Percentiles rank a stretch among this genome's conserved stretches.
Conservation (phyloP, 768 basidiomycete genomes). For the Tulasnella sp. region DNA sequence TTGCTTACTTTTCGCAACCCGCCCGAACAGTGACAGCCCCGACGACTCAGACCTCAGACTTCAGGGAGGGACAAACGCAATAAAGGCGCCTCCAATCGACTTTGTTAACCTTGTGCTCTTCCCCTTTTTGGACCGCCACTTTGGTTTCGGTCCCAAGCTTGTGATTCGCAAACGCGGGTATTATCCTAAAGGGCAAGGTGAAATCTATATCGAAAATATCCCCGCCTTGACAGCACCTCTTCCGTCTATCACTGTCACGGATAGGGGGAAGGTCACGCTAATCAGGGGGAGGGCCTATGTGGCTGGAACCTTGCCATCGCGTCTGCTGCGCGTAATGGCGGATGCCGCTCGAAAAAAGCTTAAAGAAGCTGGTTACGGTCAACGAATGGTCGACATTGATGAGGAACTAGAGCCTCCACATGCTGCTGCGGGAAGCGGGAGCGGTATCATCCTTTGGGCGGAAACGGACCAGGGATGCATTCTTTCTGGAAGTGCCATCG, state of each 20-base stretch:
- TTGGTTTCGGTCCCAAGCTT: conserved; percentile 46
- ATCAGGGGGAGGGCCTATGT: conserved; percentile 62
- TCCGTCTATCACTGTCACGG: conserved; percentile 46
- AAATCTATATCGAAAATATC: conserved; percentile 45
- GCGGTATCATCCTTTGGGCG: conserved; percentile 71
- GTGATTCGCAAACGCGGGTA: conserved; percentile 59
- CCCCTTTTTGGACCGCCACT: conserved; percentile 61
- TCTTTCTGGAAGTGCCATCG: conserved; percentile 65
- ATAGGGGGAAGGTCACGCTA: conserved; percentile 50
- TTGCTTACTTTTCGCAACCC: conserved; percentile 54
- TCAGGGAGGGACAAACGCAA: conserved; percentile 69
- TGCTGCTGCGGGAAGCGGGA: conserved; percentile 50
- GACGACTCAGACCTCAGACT: conserved; percentile 43
- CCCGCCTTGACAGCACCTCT: conserved; percentile 44
- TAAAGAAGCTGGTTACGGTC: conserved; percentile 39
- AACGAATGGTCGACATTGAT: conserved; percentile 41
- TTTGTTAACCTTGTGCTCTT: conserved; percentile 62
- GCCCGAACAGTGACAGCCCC: neutral
- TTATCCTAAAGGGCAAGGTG: conserved; percentile 69
- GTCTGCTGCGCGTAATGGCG: conserved; percentile 54
- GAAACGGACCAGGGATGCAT: conserved; percentile 64
- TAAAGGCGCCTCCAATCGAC: conserved; percentile 69
- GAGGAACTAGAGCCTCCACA: conserved; percentile 36
- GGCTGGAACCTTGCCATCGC: conserved; percentile 53
- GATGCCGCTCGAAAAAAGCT: conserved; percentile 50